Base-by-base conservation (phyloP, 129 eudicot species). In the Lactuca sativa region DNA sequence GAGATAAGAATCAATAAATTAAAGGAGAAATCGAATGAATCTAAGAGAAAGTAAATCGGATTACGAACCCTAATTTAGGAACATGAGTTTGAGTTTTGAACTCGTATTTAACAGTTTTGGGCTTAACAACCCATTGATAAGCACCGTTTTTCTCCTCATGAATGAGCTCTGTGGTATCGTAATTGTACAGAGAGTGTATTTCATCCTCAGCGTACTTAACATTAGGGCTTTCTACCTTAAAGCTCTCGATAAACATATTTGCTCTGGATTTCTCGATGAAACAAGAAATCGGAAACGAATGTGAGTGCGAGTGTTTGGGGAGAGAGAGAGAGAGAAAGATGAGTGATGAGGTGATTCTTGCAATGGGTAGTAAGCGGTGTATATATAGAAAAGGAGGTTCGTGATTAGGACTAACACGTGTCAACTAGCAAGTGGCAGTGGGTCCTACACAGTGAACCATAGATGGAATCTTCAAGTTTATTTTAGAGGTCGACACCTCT, bases 91-190 rank as follows among this genome's bases (percentile, higher is more conserved):
- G 82, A 48, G 99, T 93, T 70, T 83, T 90, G 82, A 93, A 93
- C 79, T 93, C 92, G 56, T 93, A 93, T 85, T 90, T 81, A 66
- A 93, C 95, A 49, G 88, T 83, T 67, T 93, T 93, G 69, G 99
- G 99, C 86, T 87, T 90, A 44, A 93, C 99, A 63, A 77, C 87
- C 99, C 99, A 93, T 25, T 90, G 99, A 71, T 84, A 93, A 25
- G 78, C 41, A 3, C 97, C 99, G 56, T 93, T 53, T 63, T 82
- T 88, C 79, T 81, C 84, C 80, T 93, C 97, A 60, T 93, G 99
- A 72, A 90, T 89, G 34, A 93, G 93, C 80, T 93, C 98, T 0
- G 98, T 92, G 79, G 98, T 93, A 40, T 89, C 92, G 43, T 93
- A 93, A 49, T 80, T 77, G 76, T 93, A 92, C 75, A 93, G 76